Percentiles rank a stretch among this genome's conserved stretches.
Conservation (phyloP, 345 rosid species). For the Eucalyptus globulus region DNA sequence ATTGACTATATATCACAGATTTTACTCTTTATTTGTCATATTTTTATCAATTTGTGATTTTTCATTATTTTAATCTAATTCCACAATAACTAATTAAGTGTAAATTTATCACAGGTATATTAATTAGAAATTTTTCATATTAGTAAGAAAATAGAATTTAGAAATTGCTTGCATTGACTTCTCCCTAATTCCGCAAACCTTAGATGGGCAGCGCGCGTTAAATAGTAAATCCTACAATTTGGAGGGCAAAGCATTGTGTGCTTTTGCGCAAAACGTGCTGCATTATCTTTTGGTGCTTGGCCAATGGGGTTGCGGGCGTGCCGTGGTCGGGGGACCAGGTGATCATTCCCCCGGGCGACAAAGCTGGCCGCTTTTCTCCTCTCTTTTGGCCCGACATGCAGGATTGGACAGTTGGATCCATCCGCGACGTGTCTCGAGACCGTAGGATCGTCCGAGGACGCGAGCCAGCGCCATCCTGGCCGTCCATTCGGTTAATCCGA, state of each 20-base stretch:
- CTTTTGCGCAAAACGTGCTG: background rate
- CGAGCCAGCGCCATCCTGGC: background rate
- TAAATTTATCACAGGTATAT: rapidly evolving
- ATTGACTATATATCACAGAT: rapidly evolving
- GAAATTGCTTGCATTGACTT: background rate
- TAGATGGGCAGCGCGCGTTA: background rate
- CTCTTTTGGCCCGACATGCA: background rate
- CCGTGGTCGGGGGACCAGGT: background rate
- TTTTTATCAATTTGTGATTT: too few species aligned
- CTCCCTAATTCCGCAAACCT: background rate
- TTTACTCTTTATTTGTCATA: rapidly evolving
- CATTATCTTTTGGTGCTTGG: background rate
- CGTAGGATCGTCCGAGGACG: background rate
- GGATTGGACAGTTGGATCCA: background rate
- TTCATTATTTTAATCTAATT: too few species aligned
- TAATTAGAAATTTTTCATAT: too few species aligned
- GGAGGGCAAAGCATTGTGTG: background rate
- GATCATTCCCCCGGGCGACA: background rate
- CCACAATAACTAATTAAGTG: too few species aligned
- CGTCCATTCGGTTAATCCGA: background rate
- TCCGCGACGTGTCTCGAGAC: background rate
- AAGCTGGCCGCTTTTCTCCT: background rate
- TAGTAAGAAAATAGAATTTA: too few species aligned
- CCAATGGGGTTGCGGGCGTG: background rate
- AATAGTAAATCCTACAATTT: background rate